Conservation (phyloP, 2,329 filamentous ascomycete genomes). For the Verticillium albo-atrum region DNA sequence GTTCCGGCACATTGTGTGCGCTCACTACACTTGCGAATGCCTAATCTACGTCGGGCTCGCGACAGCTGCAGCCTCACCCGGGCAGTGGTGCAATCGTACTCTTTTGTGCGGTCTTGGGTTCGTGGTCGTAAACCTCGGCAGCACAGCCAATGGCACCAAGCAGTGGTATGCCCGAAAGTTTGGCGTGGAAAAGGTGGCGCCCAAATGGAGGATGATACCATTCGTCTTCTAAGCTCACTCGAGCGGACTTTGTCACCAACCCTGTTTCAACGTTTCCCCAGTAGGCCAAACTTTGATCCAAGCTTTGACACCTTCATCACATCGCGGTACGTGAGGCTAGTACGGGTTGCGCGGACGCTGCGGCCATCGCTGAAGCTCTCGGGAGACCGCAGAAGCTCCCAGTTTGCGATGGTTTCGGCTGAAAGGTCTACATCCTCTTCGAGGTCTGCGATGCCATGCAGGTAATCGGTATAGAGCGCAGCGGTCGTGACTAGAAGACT, state of each 20-base stretch:
- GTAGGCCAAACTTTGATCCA: constrained; percentile 60
- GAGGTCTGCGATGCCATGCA: constrained; percentile 71
- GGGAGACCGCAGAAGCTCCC: constrained; percentile 56
- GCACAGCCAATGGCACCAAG: constrained; percentile 74
- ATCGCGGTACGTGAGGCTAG: constrained; percentile 79
- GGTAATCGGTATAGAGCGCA: constrained; percentile 62
- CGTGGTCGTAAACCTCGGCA: constrained; percentile 72
- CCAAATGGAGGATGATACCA: constrained; percentile 74
- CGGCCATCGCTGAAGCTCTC: constrained; percentile 43
- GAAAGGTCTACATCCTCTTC: constrained; percentile 62
- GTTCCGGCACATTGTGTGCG: constrained; percentile 72
- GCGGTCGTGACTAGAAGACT: constrained; percentile 72
- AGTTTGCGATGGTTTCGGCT: constrained; percentile 63
- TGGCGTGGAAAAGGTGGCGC: constrained; percentile 56
- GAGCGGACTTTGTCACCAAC: constrained; percentile 8
- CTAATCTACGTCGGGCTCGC: constrained; percentile 77
- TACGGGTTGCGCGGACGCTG: constrained; percentile 55
- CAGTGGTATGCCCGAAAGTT: constrained; percentile 78
- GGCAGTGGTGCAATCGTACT: constrained; percentile 65
- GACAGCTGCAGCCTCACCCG: constrained; percentile 66
- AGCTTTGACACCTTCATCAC: constrained; percentile 77
- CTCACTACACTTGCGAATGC: constrained; percentile 90
- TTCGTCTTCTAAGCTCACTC: constrained; percentile 46
- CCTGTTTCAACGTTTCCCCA: constrained; percentile 30
- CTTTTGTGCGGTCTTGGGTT: constrained; percentile 67